These are phyloP conservation scores for Xanthoconium separans DNA, from an alignment of 1,284 basidiomycete species.

Conservation along the genomic window DNA sequence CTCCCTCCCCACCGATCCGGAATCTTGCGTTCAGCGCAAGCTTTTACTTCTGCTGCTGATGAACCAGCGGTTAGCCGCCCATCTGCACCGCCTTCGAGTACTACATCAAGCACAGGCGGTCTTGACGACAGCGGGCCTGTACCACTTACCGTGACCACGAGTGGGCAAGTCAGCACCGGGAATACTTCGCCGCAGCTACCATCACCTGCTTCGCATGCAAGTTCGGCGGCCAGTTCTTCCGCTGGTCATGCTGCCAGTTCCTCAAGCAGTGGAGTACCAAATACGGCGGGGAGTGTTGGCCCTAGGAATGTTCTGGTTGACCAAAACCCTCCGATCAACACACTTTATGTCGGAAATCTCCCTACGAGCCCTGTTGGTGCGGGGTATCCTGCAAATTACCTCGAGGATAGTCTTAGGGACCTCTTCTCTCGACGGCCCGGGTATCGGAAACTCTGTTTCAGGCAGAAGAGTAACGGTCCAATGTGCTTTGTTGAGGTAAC, in stretches of 20 bases:
- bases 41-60: slow-evolving; percentile 24
- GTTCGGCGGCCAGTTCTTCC: slow-evolving; percentile 29
- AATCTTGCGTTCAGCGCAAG: slow-evolving; percentile 31
- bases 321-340: slow-evolving; percentile 93
- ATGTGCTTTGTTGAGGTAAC: slow-evolving; percentile 96
- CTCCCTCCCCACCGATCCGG: slow-evolving; percentile 40
- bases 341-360: slow-evolving; percentile 91
- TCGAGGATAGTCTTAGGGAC: slow-evolving; percentile 83
- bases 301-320: slow-evolving; percentile 67
- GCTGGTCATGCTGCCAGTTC: slow-evolving; percentile 34
- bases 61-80: slow-evolving; percentile 24
- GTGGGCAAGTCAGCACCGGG: slow-evolving; percentile 34
- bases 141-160: slow-evolving; percentile 51
- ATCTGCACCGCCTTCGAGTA: slow-evolving; percentile 28
- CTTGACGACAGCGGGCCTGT: slow-evolving; percentile 27
- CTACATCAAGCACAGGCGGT: slow-evolving; percentile 28
- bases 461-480: slow-evolving; percentile 93
- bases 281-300: slow-evolving; percentile 22
- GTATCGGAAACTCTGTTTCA: slow-evolving; percentile 90
- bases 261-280: slow-evolving; percentile 28
- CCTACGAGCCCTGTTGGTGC: slow-evolving; percentile 63
- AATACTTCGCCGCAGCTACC: slow-evolving; percentile 47
- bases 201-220: slow-evolving; percentile 49
- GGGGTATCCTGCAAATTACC: slow-evolving; percentile 70
- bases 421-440: slow-evolving; percentile 80